phyloP scores from a whole-genome alignment of 2,329 filamentous ascomycete genomes.

The Sphaerulina musiva region DNA sequence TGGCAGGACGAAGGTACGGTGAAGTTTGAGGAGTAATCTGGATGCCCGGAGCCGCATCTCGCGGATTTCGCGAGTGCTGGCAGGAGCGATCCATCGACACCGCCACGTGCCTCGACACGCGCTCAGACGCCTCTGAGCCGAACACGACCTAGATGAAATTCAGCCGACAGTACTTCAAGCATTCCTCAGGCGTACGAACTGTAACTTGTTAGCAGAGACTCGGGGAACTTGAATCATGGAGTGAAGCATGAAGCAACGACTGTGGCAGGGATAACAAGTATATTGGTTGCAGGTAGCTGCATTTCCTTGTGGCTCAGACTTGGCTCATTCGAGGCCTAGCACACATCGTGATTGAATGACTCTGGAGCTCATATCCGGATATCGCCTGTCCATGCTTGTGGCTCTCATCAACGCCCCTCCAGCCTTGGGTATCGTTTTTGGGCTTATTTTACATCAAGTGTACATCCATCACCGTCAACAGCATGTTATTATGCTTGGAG shows the following conservation, averaged over 20 bases:
- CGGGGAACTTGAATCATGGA: neutral
- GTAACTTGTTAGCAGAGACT: neutral
- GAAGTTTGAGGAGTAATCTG: neutral
- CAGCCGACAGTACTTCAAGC: neutral
- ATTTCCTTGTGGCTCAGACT: neutral
- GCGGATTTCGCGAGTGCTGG: neutral
- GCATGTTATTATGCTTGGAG: slow-evolving; percentile 3
- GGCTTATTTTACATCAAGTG: neutral
- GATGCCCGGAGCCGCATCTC: too few relatives aligned
- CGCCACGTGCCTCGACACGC: too few relatives aligned
- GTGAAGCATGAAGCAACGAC: neutral
- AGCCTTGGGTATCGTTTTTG: neutral
- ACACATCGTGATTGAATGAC: neutral
- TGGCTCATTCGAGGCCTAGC: neutral
- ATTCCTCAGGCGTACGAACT: neutral
- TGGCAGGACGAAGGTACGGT: neutral
- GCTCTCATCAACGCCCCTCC: neutral
- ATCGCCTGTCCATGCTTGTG: neutral
- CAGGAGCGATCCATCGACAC: too few relatives aligned
- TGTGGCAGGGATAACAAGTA: neutral
- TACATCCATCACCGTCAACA: neutral
- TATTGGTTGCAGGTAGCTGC: neutral
- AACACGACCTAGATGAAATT: neutral
- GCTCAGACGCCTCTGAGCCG: too few relatives aligned
- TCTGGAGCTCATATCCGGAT: neutral